Percentiles rank a stretch among this genome's conserved stretches.
Conservation (phyloP, 2,329 filamentous ascomycete species). For the Diaporthe capsici region DNA sequence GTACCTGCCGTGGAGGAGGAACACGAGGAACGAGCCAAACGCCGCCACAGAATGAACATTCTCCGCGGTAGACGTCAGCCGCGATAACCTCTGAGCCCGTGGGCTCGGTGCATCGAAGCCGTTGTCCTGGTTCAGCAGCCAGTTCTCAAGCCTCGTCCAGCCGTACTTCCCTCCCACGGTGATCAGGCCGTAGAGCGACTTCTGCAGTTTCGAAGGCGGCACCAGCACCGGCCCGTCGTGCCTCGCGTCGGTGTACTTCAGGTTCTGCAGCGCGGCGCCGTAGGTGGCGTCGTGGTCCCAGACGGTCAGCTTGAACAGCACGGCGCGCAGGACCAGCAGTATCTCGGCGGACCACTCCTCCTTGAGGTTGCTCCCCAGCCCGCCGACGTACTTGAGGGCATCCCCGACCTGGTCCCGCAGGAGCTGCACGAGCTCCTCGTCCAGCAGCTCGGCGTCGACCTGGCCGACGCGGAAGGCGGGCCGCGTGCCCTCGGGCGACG, state of each 20-base stretch:
- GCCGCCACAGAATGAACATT: slow-evolving; percentile 86
- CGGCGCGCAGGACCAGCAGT: slow-evolving; percentile 78
- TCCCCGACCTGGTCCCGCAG: slow-evolving; percentile 89
- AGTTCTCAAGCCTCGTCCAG: slow-evolving; percentile 93
- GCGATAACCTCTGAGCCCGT: slow-evolving; percentile 70
- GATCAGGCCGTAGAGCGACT: slow-evolving; percentile 84
- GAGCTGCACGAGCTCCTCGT: slow-evolving; percentile 91
- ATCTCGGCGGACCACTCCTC: slow-evolving; percentile 94
- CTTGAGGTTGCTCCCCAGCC: slow-evolving; percentile 69
- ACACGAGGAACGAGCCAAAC: slow-evolving; percentile 89
- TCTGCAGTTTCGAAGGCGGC: slow-evolving; percentile 85
- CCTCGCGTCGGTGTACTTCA: slow-evolving; percentile 90
- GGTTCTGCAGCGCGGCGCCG: slow-evolving; percentile 91
- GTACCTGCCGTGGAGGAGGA: slow-evolving; percentile 91
- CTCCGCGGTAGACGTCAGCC: slow-evolving; percentile 77
- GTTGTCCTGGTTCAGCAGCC: slow-evolving; percentile 82
- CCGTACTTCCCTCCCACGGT: slow-evolving; percentile 91
- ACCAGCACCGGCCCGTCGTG: slow-evolving; percentile 72
- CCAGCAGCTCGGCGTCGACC: slow-evolving; percentile 93
- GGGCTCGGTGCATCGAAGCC: slow-evolving; percentile 76
- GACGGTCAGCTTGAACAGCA: slow-evolving; percentile 93
- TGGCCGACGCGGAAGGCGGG: slow-evolving; percentile 95
- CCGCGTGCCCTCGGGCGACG: slow-evolving; percentile 81
- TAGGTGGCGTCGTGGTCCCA: slow-evolving; percentile 98
- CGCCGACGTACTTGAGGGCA: slow-evolving; percentile 79